Base-by-base conservation (phyloP, 257 asterid species). In the Rhazya stricta region DNA sequence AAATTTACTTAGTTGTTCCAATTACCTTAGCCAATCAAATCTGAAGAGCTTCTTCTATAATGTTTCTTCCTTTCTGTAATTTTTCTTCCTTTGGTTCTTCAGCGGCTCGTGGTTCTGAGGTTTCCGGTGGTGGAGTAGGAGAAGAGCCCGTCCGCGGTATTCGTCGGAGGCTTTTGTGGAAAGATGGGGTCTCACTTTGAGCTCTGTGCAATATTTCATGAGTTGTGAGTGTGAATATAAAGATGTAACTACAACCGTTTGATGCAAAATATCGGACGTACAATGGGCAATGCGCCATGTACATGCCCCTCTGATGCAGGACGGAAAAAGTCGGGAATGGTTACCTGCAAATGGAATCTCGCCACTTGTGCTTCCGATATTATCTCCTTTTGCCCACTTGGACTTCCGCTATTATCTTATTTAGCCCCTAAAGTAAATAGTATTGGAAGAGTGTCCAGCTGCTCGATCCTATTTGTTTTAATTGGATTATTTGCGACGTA, bases 101-200 rank as follows among this genome's bases (percentile, higher is more conserved):
- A 21, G 9, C 12, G 71, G 50, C 5, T 2, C 19, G 12, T 21
- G 50, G 41, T 36, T 37, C 71, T 37, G 48, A 9, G 19, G 50
- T 62, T 62, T 4, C 29, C 48, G 69, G 15, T 34, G 69, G 46
- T 18, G 69, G 46, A 0, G 27, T 27, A 29, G 6, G 21, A 29
- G 36, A 30, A 30, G 4, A 61, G 67, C 67, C n/a, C 21, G 15
- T 18, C 42, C n/a, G 15, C 7, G 16, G 71, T 66, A 19, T 21
- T 50, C 32, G 71, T 66, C 50, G 30, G 71, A 37, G 32, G 23
- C 42, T 37, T 66, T 66, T 66, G 50, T 37, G 71, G 50, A 37
- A 66, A 66, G 71, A 37, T 7, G 71, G 67, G 71, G 71, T 66
- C 50, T 19, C 50, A 8, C 70, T 36, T 32, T 60, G 41, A 62